Percentiles rank a stretch among this genome's conserved stretches.
phyloP scores from a whole-genome alignment of 2,329 filamentous ascomycete genomes.

The Mariannaea elegans region DNA sequence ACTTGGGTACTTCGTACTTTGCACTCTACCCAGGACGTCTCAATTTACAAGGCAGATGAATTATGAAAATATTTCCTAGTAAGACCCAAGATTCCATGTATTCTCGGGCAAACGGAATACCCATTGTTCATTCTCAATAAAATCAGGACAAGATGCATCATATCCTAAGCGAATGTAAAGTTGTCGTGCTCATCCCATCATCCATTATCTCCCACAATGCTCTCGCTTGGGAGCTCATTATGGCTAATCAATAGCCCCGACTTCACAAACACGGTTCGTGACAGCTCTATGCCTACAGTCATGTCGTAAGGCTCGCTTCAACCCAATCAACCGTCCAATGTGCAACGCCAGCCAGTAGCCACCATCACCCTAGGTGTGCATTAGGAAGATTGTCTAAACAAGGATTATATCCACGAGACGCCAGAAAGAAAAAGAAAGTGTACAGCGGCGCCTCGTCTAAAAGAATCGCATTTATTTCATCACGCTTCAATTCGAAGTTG shows the following conservation, averaged over 20 bases:
- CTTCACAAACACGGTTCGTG: slow-evolving; percentile 8
- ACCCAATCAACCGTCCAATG: slow-evolving; percentile 15
- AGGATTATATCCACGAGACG: slow-evolving; percentile 20
- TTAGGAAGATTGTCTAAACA: slow-evolving; percentile 34
- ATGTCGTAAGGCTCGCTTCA: slow-evolving; percentile 12
- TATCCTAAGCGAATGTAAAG: slow-evolving; percentile 3
- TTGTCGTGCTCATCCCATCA: neutral
- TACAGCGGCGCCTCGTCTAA: slow-evolving; percentile 14
- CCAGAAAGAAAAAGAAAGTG: slow-evolving; percentile 11
- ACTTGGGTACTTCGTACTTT: neutral
- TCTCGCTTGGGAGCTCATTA: neutral
- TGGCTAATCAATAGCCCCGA: neutral
- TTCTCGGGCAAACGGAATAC: no score
- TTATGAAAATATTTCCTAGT: no score
- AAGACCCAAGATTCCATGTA: no score
- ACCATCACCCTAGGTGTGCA: slow-evolving; percentile 35
- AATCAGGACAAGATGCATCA: neutral
- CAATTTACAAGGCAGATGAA: no score
- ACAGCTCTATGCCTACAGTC: slow-evolving; percentile 22
- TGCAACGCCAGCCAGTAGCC: slow-evolving; percentile 30
- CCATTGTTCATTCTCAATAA: neutral
- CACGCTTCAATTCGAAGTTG: slow-evolving; percentile 44
- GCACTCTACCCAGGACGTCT: neutral
- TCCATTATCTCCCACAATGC: neutral
- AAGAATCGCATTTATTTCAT: slow-evolving; percentile 30